Base-by-base conservation (phyloP, 768 basidiomycete species). In the Lanmaoa rubissima region DNA sequence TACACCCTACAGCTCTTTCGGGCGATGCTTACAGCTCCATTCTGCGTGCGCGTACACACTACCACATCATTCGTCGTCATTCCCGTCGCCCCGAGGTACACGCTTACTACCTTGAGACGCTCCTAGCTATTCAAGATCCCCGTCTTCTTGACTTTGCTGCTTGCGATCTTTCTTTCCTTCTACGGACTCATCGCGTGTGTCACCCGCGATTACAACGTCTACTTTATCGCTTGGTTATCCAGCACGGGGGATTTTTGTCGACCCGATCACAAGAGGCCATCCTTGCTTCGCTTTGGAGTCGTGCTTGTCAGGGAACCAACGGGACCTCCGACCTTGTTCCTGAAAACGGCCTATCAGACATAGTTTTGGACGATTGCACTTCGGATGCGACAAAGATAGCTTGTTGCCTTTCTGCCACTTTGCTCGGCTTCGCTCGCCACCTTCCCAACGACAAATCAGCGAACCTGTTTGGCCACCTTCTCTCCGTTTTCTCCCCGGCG, bases 21-120 rank as follows among this genome's bases (percentile, higher is more conserved):
- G 40, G 32, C n/a, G 41, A 55, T 14, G 42, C 54, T 54, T 51
- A 55, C 40, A 50, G 42, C 17, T 50, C 57, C 35, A 48, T 76
- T 42, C 53, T 66, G 21, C 67, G 71, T 49, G 80, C 80, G 12
- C 75, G 72, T 7, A 53, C 47, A 1, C 76, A 79, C 43, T 83
- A 82, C 57, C 62, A 64, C 7, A 67, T 66, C 28, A 75, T 82
- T 44, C 70, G 75, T 51, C 64, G 67, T 39, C 67, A 73, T 24
- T 70, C 74, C n/a, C 56, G 63, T 28, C 71, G 74, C 39, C 71
- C 77, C 9, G 76, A 78, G 34, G 66, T 81, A 26, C 83, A 85
- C 46, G 54, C 79, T 4, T 71, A 78, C 12, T 85, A 79, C 64
- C 69, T 84, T 9, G 66, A 74, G 24, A 66, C 74, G 0, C 74